These are phyloP conservation scores for Phytophthora palmivora DNA, from an alignment of 352 stramenopile species.

Conservation along the genomic window DNA sequence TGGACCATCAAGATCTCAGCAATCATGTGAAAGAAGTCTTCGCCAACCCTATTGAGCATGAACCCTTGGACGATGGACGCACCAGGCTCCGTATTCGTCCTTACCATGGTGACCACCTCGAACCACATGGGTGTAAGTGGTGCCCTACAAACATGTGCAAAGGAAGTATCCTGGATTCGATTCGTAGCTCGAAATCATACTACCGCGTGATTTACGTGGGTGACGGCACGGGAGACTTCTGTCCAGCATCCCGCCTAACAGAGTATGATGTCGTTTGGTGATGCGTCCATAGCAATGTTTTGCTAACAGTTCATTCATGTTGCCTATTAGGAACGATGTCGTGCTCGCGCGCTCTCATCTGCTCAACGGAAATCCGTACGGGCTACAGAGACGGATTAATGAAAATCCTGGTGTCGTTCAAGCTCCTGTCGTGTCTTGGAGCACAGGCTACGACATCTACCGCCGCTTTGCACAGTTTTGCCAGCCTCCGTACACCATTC, in stretches of 20 bases:
- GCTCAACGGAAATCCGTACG: slow-evolving; percentile 40
- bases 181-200: slow-evolving; percentile 40
- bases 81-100: slow-evolving; percentile 53
- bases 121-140: slow-evolving; percentile 52
- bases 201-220: slow-evolving; percentile 70
- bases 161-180: slow-evolving; percentile 62
- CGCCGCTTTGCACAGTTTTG: slow-evolving; percentile 42
- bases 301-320: slow-evolving; percentile 9
- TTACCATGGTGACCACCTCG: slow-evolving; percentile 51
- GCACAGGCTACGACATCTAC: slow-evolving; percentile 60
- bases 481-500: slow-evolving; percentile 15
- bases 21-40: slow-evolving; percentile 48
- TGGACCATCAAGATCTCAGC: slow-evolving; percentile 44
- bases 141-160: slow-evolving; percentile 87
- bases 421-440: slow-evolving; percentile 55
- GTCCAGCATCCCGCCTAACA: slow-evolving; percentile 51
- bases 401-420: slow-evolving; percentile 36
- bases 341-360: slow-evolving; percentile 56
- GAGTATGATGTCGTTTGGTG: slow-evolving; percentile 36
- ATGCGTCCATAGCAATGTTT: background rate
- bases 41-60: slow-evolving; percentile 51
- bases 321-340: slow-evolving; percentile 46
- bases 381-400: slow-evolving; percentile 45
- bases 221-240: slow-evolving; percentile 74
- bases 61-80: slow-evolving; percentile 17